Evolutionary conservation across 129 eudicot genomes (phyloP).

Genomic region (Deinandra increscens): DNA sequence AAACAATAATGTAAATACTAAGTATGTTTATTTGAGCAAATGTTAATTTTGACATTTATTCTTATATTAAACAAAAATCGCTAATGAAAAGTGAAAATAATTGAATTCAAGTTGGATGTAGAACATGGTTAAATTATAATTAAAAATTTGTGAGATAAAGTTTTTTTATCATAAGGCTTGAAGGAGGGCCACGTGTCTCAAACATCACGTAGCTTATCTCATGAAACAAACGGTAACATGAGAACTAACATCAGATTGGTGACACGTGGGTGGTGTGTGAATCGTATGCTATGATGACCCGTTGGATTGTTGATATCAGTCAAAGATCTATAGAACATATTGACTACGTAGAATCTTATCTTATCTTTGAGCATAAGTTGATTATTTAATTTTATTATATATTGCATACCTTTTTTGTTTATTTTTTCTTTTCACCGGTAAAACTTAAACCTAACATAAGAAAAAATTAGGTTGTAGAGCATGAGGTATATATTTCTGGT

Average conservation of each 20-base stretch:
- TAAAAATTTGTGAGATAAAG: neutral
- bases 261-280: constrained; percentile 34
- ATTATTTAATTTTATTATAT: no score
- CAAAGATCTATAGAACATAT: constrained; percentile 28
- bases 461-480: no score
- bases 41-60: no score
- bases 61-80: no score
- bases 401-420: no score
- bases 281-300: neutral
- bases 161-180: constrained; percentile 16
- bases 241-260: neutral
- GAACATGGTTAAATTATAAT: neutral
- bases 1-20: no score
- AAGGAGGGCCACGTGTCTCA: constrained; percentile 24
- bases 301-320: constrained; percentile 28
- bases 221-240: constrained; percentile 28
- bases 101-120: neutral
- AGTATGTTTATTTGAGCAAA: no score
- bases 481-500: no score
- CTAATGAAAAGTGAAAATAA: neutral
- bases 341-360: constrained; percentile 1
- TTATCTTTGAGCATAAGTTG: neutral
- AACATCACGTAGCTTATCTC: neutral
- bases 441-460: no score
- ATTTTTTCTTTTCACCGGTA: no score